Conservation (phyloP, 1,139 yeast species). For the Barnettozyma hawaiiensis region DNA sequence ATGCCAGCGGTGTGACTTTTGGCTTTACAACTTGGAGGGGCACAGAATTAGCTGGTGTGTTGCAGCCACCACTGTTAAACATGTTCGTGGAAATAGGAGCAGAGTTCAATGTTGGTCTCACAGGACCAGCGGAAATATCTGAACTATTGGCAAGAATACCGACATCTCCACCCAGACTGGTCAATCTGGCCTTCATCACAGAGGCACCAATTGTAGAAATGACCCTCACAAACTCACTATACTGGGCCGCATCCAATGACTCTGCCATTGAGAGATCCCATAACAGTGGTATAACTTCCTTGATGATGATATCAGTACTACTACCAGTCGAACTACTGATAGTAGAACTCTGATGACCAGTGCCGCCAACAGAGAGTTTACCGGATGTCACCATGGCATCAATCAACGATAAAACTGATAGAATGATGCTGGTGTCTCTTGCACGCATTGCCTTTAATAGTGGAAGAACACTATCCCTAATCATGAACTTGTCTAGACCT, state of each 20-base stretch:
- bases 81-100: background rate
- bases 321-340: conserved; percentile 24
- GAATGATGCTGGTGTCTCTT: conserved; percentile 63
- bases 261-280: conserved; percentile 43
- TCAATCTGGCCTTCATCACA: conserved; percentile 3
- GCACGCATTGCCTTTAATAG: conserved; percentile 70
- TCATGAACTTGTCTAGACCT: conserved; percentile 64
- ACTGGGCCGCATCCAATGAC: conserved; percentile 30
- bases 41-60: conserved; percentile 8
- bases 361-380: background rate
- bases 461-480: conserved; percentile 74
- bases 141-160: background rate
- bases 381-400: conserved; percentile 2
- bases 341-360: background rate
- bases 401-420: conserved; percentile 44
- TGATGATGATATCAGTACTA: conserved; percentile 39
- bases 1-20: conserved; percentile 19
- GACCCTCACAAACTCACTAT: conserved; percentile 1
- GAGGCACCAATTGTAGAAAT: conserved; percentile 1
- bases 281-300: conserved; percentile 43
- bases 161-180: conserved; percentile 1
- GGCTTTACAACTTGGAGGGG: conserved; percentile 15
- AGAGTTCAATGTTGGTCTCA: background rate
- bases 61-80: background rate
- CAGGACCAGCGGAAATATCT: no score